A percentile compares a stretch with the other conserved stretches of the same genome.
These are phyloP conservation scores for Aethionema arabicum DNA, from an alignment of 345 rosid genomes.

Conservation along the genomic window DNA sequence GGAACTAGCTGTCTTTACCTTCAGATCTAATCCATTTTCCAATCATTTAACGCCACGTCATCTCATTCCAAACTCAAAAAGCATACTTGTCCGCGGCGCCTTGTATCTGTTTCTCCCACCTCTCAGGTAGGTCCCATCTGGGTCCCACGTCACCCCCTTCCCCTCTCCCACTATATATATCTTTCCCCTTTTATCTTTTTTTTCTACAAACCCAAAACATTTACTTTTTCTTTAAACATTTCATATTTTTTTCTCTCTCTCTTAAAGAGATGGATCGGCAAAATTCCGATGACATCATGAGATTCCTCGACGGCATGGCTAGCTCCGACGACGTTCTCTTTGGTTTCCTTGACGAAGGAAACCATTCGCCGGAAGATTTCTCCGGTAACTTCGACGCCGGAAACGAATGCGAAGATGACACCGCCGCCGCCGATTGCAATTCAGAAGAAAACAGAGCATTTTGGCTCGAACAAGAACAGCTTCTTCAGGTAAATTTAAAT, in stretches of 20 bases:
- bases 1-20: constrained; percentile 42
- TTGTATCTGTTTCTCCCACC: constrained; percentile 50
- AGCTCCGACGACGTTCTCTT: constrained; percentile 59
- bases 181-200: neutral
- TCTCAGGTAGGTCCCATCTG: constrained; percentile 30
- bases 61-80: constrained; percentile 8
- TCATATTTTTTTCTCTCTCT: constrained; percentile 24
- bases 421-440: constrained; percentile 27
- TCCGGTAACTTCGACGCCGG: constrained; percentile 25
- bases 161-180: constrained; percentile 30
- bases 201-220: constrained; percentile 1
- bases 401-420: constrained; percentile 32
- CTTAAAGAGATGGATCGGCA: constrained; percentile 29
- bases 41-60: constrained; percentile 39
- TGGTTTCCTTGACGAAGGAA: constrained; percentile 53
- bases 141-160: constrained; percentile 8
- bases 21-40: constrained; percentile 10
- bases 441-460: constrained; percentile 50
- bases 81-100: constrained; percentile 50
- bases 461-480: constrained; percentile 71
- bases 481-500: constrained; percentile 58
- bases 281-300: constrained; percentile 49
- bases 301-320: constrained; percentile 54
- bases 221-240: neutral
- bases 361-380: constrained; percentile 35